Percentiles rank a stretch among this genome's conserved stretches.
These are phyloP conservation scores for Gaillardinia entomophila DNA, from an alignment of 805 yeast genomes.

Conservation along the genomic window DNA sequence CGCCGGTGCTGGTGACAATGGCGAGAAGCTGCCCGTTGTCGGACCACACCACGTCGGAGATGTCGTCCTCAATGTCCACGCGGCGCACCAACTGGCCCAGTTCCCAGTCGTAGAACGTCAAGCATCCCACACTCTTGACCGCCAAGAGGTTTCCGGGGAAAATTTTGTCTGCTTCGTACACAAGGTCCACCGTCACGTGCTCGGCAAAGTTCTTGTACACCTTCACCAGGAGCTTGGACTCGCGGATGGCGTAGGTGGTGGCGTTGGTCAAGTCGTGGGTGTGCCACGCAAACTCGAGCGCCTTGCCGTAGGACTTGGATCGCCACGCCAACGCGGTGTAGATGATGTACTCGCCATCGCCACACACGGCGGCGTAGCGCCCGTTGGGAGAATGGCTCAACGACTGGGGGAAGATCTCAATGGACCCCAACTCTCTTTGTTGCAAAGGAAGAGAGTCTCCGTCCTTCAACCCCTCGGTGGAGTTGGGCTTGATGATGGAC, in stretches of 20 bases:
- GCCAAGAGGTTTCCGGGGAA: conserved; percentile 89
- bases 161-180: conserved; percentile 71
- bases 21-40: conserved; percentile 88
- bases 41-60: conserved; percentile 82
- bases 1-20: conserved; percentile 41
- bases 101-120: conserved; percentile 93
- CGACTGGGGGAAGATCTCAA: conserved; percentile 87
- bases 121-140: conserved; percentile 75
- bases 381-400: conserved; percentile 95
- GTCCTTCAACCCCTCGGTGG: conserved; percentile 63
- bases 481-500: conserved; percentile 64
- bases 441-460: conserved; percentile 75
- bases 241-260: conserved; percentile 72
- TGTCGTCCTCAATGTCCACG: conserved; percentile 73
- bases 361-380: conserved; percentile 91
- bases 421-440: conserved; percentile 88
- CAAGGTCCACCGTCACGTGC: conserved; percentile 57
- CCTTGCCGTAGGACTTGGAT: conserved; percentile 87
- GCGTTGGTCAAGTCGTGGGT: conserved; percentile 66
- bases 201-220: conserved; percentile 84
- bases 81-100: conserved; percentile 77
- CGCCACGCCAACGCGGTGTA: conserved; percentile 98
- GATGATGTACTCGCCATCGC: conserved; percentile 95
- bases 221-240: conserved; percentile 57
- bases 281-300: conserved; percentile 92